Conservation (phyloP, 1,139 yeast genomes). For the Sugiyamaella grinbergsii region DNA sequence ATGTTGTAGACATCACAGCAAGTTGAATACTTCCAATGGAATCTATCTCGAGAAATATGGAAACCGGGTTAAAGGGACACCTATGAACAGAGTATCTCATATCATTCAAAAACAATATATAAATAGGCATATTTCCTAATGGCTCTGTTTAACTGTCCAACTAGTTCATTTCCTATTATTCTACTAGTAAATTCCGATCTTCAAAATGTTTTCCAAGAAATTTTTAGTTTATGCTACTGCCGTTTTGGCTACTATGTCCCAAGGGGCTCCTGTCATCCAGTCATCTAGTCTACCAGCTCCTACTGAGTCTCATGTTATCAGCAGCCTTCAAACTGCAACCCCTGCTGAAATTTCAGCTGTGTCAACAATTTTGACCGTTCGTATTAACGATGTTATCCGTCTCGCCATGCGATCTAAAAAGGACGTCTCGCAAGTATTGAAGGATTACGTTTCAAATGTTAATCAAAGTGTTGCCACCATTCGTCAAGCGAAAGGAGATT, state of each 20-base stretch:
- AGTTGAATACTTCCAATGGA: too few relatives aligned
- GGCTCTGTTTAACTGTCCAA: too few relatives aligned
- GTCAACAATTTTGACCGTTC: slow-evolving; percentile 1
- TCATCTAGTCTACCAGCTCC: slow-evolving; percentile 3
- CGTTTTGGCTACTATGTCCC: slow-evolving; percentile 1
- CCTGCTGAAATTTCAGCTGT: slow-evolving; percentile 2
- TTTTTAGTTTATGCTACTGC: slow-evolving; percentile 4
- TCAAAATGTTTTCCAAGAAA: slow-evolving; percentile 7
- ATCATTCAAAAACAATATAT: too few relatives aligned
- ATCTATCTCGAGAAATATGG: too few relatives aligned
- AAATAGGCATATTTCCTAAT: neutral
- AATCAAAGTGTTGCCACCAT: neutral
- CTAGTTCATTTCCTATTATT: too few relatives aligned
- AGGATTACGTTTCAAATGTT: slow-evolving; percentile 10
- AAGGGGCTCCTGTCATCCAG: slow-evolving; percentile 6
- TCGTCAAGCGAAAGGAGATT: slow-evolving; percentile 8
- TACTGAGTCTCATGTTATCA: slow-evolving; percentile 1
- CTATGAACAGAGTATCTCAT: too few relatives aligned
- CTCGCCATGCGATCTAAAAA: slow-evolving; percentile 6
- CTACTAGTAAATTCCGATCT: too few relatives aligned
- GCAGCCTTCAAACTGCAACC: slow-evolving; percentile 5
- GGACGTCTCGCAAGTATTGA: slow-evolving; percentile 1
- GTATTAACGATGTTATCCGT: neutral
- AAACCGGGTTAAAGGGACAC: too few relatives aligned
- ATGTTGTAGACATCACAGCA: too few relatives aligned